Evolutionary conservation across 2,329 filamentous ascomycete species (phyloP), one percentile per base, ranked within the genome.

Genomic region (Teratosphaeria nubilosa): DNA sequence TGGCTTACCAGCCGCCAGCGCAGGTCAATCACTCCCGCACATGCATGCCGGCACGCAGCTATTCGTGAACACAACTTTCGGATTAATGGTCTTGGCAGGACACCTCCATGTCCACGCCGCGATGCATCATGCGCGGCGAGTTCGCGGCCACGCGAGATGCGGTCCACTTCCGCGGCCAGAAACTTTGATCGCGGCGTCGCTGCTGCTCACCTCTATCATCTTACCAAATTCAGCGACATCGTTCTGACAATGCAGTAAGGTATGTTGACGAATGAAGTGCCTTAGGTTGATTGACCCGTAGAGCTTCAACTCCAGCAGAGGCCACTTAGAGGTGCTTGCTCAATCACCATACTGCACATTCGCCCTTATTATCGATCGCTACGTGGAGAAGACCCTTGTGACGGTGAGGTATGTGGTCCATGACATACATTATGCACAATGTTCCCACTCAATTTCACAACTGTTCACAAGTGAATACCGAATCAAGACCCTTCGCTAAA

Each of bases 1-100:
- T 55, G 56, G 55, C 57, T 56, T 30, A 30, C 53, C 48, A 50
- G 24, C 54, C 59, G 58, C 59, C 60, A 63, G 57, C 58, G 55
- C 54, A 30, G 24, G 37, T 61, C 56, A 53, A 7, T 34, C 53
- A 48, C 56, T 63, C 56, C 60, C 27, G 45, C 52, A 20, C 41
- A 45, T 55, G 59, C 59, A 61, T 61, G 41, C 50, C 51, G 37
- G n/a, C 32, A 50, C 32, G 45, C 45, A 51, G 55, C 41, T 22
- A 22, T 31, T 11, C 5, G 22, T 20, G 22, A 53, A 30, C 25
- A 3, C 5, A 20, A 27, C 24, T 16, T 32, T 50, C 16, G 37
- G 16, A 50, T 16, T 20, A 16, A 16, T 41, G 10, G 34, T 41
- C 34, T 41, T 41, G 34, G 50, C 16, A 34, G 20, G 37, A n/a